Conservation (phyloP, 306 rosid genomes). For the Hippophae tibetana region DNA sequence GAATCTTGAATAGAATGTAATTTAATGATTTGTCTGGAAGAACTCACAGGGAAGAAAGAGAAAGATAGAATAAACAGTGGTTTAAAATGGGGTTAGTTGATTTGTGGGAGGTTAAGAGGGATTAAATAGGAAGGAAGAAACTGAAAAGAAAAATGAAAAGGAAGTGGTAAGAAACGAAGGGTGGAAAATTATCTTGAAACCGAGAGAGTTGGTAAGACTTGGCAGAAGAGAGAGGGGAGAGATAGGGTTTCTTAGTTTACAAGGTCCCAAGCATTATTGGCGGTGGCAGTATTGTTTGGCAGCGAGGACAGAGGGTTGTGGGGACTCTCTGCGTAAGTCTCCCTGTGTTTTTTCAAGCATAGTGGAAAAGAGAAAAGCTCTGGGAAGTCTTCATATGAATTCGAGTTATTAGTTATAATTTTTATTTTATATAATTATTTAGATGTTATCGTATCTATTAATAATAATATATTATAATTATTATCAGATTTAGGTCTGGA, state of each 20-base stretch:
- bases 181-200: slow-evolving; percentile 40
- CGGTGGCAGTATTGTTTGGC: slow-evolving; percentile 80
- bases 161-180: slow-evolving; percentile 56
- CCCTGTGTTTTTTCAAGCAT: slow-evolving; percentile 11
- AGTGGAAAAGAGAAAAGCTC: background rate
- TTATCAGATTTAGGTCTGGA: too few species aligned
- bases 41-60: slow-evolving; percentile 7
- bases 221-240: slow-evolving; percentile 14
- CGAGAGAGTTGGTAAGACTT: slow-evolving; percentile 22
- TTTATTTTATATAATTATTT: background rate
- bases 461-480: too few species aligned
- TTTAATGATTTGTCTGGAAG: slow-evolving; percentile 35
- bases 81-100: slow-evolving; percentile 3
- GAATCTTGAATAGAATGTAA: slow-evolving; percentile 36
- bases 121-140: slow-evolving; percentile 13
- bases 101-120: slow-evolving; percentile 1
- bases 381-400: slow-evolving; percentile 56
- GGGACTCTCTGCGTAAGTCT: slow-evolving; percentile 44
- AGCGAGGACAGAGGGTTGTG: slow-evolving; percentile 72
- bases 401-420: slow-evolving; percentile 17
- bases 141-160: slow-evolving; percentile 3
- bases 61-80: slow-evolving; percentile 15
- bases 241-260: slow-evolving; percentile 48
- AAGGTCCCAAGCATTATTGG: slow-evolving; percentile 92
- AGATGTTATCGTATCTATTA: background rate